These are phyloP conservation scores for Avicennia marina DNA, from an alignment of 257 asterid species.

Conservation along the genomic window DNA sequence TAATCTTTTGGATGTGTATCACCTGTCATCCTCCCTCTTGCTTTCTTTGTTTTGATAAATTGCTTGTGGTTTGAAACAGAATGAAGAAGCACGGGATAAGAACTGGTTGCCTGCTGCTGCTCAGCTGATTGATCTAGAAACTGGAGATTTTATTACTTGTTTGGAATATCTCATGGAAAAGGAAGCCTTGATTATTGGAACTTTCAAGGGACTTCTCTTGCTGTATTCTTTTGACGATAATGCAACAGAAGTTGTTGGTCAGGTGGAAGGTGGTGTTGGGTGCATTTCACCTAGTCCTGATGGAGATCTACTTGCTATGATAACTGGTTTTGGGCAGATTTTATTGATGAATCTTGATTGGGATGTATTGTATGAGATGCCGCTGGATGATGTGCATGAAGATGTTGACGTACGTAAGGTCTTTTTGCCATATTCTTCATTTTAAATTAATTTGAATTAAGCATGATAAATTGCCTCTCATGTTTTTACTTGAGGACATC, in stretches of 20 bases:
- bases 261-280: constrained; percentile 87
- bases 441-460: constrained; percentile 2
- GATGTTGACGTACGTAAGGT: constrained; percentile 86
- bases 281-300: constrained; percentile 98
- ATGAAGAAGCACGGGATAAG: constrained; percentile 44
- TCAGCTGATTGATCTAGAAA: constrained; percentile 58
- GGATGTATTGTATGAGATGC: constrained; percentile 89
- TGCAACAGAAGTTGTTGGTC: constrained; percentile 76
- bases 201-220: constrained; percentile 73
- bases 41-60: constrained; percentile 17
- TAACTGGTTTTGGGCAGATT: constrained; percentile 86
- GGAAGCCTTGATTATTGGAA: constrained; percentile 83
- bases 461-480: background rate
- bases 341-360: constrained; percentile 92
- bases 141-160: constrained; percentile 73
- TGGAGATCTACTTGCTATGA: constrained; percentile 81
- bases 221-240: constrained; percentile 57
- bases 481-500: background rate
- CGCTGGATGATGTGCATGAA: constrained; percentile 71
- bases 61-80: constrained; percentile 27
- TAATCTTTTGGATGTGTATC: constrained; percentile 5
- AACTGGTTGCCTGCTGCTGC: constrained; percentile 24
- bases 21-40: background rate
- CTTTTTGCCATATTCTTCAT: constrained; percentile 34
- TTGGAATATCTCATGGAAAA: constrained; percentile 92